Percentiles rank a stretch among this genome's conserved stretches.
These are phyloP conservation scores for Fusarium sp. DNA, from an alignment of 2,329 filamentous ascomycete species.

Conservation along the genomic window DNA sequence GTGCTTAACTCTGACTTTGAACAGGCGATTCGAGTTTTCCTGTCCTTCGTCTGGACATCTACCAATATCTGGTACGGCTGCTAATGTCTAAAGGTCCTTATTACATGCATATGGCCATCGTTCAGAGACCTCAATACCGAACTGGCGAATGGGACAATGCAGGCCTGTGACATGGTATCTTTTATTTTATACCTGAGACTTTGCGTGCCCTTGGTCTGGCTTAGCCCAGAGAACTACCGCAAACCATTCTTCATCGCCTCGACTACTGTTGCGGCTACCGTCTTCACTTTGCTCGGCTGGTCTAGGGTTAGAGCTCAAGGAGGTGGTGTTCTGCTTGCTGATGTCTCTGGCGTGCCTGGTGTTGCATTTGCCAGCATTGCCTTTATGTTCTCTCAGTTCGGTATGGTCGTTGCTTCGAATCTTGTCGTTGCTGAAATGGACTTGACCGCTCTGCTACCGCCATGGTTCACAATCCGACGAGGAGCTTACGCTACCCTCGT, in stretches of 20 bases:
- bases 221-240: background rate
- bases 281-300: background rate
- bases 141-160: background rate
- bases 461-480: constrained; percentile 1
- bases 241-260: constrained; percentile 4
- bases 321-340: background rate
- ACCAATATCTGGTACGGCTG: constrained; percentile 3
- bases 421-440: constrained; percentile 11
- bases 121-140: background rate
- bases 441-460: constrained; percentile 4
- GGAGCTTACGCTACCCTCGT: background rate
- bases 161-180: background rate
- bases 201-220: background rate
- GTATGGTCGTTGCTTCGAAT: constrained; percentile 22
- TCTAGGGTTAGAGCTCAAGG: background rate
- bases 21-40: background rate
- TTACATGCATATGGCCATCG: constrained; percentile 1
- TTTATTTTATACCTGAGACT: background rate
- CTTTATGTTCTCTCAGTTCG: constrained; percentile 28
- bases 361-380: constrained; percentile 32
- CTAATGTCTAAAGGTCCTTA: background rate
- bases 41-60: constrained; percentile 11
- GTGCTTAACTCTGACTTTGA: background rate
- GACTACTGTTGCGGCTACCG: background rate
- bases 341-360: background rate